These are phyloP conservation scores for Pseudogymnoascus sp. DNA, from an alignment of 2,329 filamentous ascomycete species.

Conservation along the genomic window DNA sequence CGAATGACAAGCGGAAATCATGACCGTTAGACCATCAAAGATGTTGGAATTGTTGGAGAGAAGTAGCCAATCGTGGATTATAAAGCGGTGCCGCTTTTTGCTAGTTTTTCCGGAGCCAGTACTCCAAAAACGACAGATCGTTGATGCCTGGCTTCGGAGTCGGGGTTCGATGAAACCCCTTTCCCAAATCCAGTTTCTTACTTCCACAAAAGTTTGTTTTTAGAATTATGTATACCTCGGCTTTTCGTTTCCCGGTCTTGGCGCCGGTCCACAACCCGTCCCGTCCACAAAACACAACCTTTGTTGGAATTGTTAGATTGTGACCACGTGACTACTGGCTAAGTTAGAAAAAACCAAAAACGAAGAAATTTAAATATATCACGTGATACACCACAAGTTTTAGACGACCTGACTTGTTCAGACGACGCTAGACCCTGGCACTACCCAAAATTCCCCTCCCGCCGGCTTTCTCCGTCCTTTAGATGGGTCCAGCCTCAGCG, in stretches of 20 bases:
- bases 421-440: neutral
- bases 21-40: slow-evolving; percentile 25
- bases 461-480: neutral
- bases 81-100: neutral
- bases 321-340: neutral
- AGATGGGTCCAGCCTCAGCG: slow-evolving; percentile 2
- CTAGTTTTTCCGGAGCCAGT: neutral
- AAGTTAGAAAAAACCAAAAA: too few species aligned
- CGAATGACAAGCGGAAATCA: slow-evolving; percentile 24
- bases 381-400: neutral
- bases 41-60: neutral
- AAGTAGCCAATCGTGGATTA: neutral
- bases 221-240: neutral
- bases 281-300: too few species aligned
- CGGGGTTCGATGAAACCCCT: neutral
- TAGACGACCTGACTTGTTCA: neutral
- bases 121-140: too few species aligned
- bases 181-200: neutral
- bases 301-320: neutral
- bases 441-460: slow-evolving; percentile 1
- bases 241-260: neutral
- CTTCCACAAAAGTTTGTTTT: neutral
- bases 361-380: neutral
- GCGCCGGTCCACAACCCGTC: too few species aligned
- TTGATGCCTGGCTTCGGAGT: slow-evolving; percentile 1